Evolutionary conservation across 495 filamentous ascomycete genomes (phyloP).

Genomic region (Penicillium coprophilum): DNA sequence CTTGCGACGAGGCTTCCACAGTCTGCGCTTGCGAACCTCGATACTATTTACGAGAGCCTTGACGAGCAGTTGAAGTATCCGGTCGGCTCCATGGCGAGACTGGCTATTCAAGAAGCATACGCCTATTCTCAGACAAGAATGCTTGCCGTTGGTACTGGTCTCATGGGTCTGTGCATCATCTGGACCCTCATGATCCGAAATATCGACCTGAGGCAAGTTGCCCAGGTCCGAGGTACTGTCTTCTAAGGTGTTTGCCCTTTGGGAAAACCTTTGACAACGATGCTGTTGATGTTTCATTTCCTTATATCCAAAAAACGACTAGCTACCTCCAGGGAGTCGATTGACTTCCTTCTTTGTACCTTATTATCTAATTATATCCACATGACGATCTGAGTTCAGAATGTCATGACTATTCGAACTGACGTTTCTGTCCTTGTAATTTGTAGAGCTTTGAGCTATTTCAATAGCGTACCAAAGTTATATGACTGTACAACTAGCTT

Average conservation of each 20-base stretch:
- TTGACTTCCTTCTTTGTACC: not conserved
- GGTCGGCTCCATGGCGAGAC: conserved; percentile 45
- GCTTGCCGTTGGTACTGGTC: conserved; percentile 25
- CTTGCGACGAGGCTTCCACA: conserved; percentile 56
- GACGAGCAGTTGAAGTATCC: conserved; percentile 51
- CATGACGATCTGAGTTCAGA: conserved; percentile 9
- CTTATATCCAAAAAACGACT: not conserved
- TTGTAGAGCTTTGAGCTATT: not conserved
- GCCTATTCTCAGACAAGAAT: conserved; percentile 48
- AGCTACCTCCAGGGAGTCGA: not conserved
- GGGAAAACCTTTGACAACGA: not conserved
- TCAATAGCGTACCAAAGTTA: not conserved
- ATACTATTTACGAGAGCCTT: conserved; percentile 53
- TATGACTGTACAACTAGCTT: not conserved
- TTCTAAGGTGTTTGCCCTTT: conserved; percentile 11
- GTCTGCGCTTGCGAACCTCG: conserved; percentile 31
- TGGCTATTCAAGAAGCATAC: conserved; percentile 55
- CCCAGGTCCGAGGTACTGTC: conserved; percentile 21
- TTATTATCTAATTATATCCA: conserved; percentile 4
- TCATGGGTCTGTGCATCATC: conserved; percentile 37
- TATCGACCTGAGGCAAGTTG: conserved; percentile 21
- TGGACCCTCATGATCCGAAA: conserved; percentile 31
- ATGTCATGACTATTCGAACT: not conserved
- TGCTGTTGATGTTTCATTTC: not conserved
- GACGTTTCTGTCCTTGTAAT: not conserved